Conservation (phyloP, 345 rosid species). For the Geranium rotundifolium region DNA sequence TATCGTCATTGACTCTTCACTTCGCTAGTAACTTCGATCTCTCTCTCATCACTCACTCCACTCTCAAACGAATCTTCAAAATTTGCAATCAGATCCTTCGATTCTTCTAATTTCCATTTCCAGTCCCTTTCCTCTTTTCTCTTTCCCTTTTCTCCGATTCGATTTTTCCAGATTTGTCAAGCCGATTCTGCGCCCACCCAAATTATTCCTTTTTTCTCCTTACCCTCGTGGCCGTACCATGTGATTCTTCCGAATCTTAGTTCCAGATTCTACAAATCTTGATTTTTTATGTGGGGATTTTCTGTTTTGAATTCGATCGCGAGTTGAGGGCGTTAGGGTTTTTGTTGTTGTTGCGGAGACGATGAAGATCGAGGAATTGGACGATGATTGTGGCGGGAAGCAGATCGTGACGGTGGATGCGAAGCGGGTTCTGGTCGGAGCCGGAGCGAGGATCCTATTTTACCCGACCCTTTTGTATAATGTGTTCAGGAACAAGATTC, state of each 20-base stretch:
- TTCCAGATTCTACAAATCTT: background rate
- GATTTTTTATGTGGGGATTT: background rate
- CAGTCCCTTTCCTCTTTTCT: background rate
- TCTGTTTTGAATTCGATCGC: background rate
- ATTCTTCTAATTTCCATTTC: background rate
- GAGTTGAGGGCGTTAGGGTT: background rate
- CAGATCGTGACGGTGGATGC: slow-evolving; percentile 22
- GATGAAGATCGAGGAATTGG: slow-evolving; percentile 44
- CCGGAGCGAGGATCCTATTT: slow-evolving; percentile 52
- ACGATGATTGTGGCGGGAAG: slow-evolving; percentile 18
- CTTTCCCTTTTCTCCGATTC: background rate
- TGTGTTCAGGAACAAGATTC: slow-evolving; percentile 48
- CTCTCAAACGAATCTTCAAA: background rate
- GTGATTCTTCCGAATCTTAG: background rate
- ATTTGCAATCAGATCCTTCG: background rate
- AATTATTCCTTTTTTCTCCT: too few species aligned
- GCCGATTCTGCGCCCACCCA: background rate
- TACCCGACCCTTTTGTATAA: slow-evolving; percentile 56
- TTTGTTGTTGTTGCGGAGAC: background rate
- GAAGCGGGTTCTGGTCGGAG: slow-evolving; percentile 53
- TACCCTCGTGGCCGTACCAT: too few species aligned
- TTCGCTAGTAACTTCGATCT: too few species aligned
- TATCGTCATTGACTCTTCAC: too few species aligned
- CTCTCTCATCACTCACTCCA: background rate
- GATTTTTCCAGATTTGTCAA: background rate